Conservation (phyloP, 2,329 filamentous ascomycete species). For the Sphaerulina musiva region DNA sequence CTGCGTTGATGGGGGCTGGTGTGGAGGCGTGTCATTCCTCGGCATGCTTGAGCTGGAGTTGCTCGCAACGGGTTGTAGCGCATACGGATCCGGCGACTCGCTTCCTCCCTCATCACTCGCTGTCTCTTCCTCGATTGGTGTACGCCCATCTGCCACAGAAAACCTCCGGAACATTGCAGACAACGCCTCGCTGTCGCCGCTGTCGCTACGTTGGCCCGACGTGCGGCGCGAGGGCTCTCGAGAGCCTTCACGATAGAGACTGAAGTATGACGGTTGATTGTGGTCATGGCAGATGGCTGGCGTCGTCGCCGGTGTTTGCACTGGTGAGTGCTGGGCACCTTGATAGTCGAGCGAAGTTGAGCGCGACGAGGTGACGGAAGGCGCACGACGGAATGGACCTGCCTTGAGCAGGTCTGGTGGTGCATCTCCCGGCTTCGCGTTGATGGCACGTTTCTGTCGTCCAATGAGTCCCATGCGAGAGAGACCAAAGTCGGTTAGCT, state of each 20-base stretch:
- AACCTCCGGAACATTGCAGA: conserved; percentile 73
- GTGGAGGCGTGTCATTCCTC: conserved; percentile 49
- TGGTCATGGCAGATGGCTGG: conserved; percentile 58
- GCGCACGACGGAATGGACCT: conserved; percentile 78
- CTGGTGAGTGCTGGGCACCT: conserved; percentile 64
- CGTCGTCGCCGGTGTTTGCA: conserved; percentile 78
- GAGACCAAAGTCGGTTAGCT: conserved; percentile 93
- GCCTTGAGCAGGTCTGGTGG: conserved; percentile 88
- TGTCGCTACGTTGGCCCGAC: conserved; percentile 84
- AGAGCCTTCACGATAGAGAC: conserved; percentile 55
- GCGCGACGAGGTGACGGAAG: conserved; percentile 81
- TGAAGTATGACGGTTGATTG: conserved; percentile 90
- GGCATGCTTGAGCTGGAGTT: conserved; percentile 38
- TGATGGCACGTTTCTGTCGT: conserved; percentile 87
- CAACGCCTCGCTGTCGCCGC: conserved; percentile 79
- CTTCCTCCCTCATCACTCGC: conserved; percentile 63
- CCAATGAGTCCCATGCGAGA: conserved; percentile 96
- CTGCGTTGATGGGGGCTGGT: conserved; percentile 53
- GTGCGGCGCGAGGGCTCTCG: conserved; percentile 58
- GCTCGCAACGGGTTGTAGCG: conserved; percentile 56
- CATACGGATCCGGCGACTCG: conserved; percentile 66
- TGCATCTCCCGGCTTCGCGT: conserved; percentile 68
- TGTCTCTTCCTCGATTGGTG: conserved; percentile 66
- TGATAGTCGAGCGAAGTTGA: conserved; percentile 92
- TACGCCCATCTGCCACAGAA: conserved; percentile 49